A percentile compares a stretch with the other conserved stretches of the same genome.
Evolutionary conservation across 768 basidiomycete species (phyloP).

Genomic region (Pseudohyphozyma bogoriensis): DNA sequence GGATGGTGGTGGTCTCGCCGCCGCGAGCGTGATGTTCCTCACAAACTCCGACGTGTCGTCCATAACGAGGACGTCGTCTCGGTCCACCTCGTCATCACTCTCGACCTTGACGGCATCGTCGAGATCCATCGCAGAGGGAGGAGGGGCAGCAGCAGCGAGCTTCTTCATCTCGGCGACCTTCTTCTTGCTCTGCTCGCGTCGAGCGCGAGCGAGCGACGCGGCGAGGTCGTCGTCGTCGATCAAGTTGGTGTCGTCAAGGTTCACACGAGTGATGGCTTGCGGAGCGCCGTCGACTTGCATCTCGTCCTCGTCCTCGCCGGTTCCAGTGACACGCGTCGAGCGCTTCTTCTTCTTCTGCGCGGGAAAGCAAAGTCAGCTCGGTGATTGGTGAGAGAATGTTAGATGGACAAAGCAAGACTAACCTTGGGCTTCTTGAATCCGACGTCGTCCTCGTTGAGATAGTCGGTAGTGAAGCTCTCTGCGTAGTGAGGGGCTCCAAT

Average conservation of each 20-base stretch:
- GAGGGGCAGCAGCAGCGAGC: slow-evolving; percentile 39
- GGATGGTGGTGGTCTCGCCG: slow-evolving; percentile 5
- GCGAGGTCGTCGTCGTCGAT: slow-evolving; percentile 98
- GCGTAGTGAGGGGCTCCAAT: neutral
- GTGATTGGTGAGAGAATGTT: slow-evolving; percentile 1
- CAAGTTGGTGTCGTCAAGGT: slow-evolving; percentile 42
- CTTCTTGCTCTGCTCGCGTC: slow-evolving; percentile 70
- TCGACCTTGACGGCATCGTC: slow-evolving; percentile 46
- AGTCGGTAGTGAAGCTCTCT: slow-evolving; percentile 73
- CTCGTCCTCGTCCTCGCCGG: slow-evolving; percentile 42
- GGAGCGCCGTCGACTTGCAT: slow-evolving; percentile 65
- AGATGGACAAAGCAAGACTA: slow-evolving; percentile 18
- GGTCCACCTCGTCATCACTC: slow-evolving; percentile 42
- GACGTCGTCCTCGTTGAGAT: slow-evolving; percentile 77
- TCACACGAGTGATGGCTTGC: slow-evolving; percentile 44
- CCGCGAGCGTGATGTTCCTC: slow-evolving; percentile 44
- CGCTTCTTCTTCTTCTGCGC: slow-evolving; percentile 85
- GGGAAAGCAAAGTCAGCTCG: slow-evolving; percentile 12
- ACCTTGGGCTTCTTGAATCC: slow-evolving; percentile 95
- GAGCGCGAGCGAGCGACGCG: slow-evolving; percentile 73
- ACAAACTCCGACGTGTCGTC: slow-evolving; percentile 98
- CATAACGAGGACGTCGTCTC: slow-evolving; percentile 60
- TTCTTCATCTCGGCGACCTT: slow-evolving; percentile 47
- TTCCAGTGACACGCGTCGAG: slow-evolving; percentile 26
- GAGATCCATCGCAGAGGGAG: slow-evolving; percentile 2